These are phyloP conservation scores for Cystobasidium tubakii DNA, from an alignment of 768 basidiomycete species.

Conservation along the genomic window DNA sequence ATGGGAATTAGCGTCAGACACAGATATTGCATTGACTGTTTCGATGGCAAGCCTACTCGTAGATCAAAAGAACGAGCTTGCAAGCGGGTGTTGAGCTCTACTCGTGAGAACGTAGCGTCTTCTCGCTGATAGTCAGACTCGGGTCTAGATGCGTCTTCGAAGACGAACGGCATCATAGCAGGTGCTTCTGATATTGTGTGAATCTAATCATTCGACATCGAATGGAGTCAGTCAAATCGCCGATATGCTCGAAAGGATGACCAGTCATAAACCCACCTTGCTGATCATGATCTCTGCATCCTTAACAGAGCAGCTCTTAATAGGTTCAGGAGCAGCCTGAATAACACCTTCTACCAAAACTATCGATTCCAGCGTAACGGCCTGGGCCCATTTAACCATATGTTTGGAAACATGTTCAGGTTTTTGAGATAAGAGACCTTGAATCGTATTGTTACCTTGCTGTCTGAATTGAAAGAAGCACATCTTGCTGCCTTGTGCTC, in stretches of 20 bases:
- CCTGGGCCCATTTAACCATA: constrained; percentile 88
- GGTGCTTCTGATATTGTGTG: constrained; percentile 75
- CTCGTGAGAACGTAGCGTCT: constrained; percentile 56
- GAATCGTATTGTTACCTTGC: constrained; percentile 67
- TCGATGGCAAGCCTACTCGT: constrained; percentile 64
- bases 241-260: too few relatives aligned
- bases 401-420: constrained; percentile 82
- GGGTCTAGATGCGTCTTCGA: constrained; percentile 84
- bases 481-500: constrained; percentile 88
- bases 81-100: constrained; percentile 85
- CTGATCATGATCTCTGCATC: constrained; percentile 79
- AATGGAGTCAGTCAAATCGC: neutral
- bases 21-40: neutral
- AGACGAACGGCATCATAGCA: constrained; percentile 73
- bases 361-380: constrained; percentile 77
- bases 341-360: constrained; percentile 81
- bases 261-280: constrained; percentile 58
- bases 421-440: constrained; percentile 69
- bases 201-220: constrained; percentile 54
- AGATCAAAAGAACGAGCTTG: constrained; percentile 92
- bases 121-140: constrained; percentile 60
- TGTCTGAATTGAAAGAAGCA: constrained; percentile 89
- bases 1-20: neutral
- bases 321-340: constrained; percentile 68
- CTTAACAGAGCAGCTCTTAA: constrained; percentile 82